Evolutionary conservation across 306 rosid genomes (phyloP), one percentile per base, ranked within the genome.

Genomic region (Prunus persica): DNA sequence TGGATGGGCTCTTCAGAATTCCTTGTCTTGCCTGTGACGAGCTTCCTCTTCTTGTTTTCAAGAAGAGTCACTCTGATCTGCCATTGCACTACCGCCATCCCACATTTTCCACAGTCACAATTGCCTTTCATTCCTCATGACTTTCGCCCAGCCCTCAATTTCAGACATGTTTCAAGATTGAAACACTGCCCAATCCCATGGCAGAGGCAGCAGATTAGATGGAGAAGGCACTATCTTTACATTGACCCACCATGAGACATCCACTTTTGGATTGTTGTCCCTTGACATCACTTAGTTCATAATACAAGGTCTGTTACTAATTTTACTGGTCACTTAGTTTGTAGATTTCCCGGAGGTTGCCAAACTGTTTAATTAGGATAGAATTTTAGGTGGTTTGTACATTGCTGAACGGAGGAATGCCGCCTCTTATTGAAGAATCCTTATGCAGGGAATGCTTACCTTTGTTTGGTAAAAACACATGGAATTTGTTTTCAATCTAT

Each of bases 221-320:
- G 92, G 89, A 85, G 92, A 88, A 84, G 91, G 88, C 93, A 83
- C 92, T 86, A 77, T 83, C 91, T 89, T 88, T 89, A 87, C 87
- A 84, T 81, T 87, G 96, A 89, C 89, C 93, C 77, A 88, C 89
- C 89, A 86, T 87, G 99, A 88, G 91, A 88, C 97, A 85, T 88
- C 86, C 99, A 86, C 89, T 91, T 95, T 89, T 93, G 94, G 93
- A 78, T 89, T 88, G 80, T 88, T 91, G 97, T 90, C 84, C 95
- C 96, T 91, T 89, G 91, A 89, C 93, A 87, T 87, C 91, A 88
- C 82, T 90, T 92, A 91, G 85, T 91, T 89, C 89, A 89, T 82
- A 58, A 82, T 76, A 58, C 93, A 91, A 96, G 99, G 99, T 96
- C 99, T 89, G 98, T 92, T 87, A 72, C 93, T 96, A 87, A 88